phyloP scores from a whole-genome alignment of 1,284 basidiomycete species.

The Malassezia arunalokei region DNA sequence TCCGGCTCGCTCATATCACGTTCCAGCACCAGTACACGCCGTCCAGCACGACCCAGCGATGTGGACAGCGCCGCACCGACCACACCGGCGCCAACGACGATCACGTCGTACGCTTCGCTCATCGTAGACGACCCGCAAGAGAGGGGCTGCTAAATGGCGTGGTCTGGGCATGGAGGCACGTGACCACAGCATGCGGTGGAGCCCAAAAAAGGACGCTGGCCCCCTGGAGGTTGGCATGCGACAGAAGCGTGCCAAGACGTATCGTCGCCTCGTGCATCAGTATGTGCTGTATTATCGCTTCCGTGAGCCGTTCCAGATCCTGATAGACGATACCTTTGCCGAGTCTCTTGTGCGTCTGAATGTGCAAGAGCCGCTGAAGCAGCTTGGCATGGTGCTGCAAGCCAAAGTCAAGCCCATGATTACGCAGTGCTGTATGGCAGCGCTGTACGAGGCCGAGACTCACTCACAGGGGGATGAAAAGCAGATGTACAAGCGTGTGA shows the following conservation, averaged over 20 bases:
- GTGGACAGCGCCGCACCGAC: slow-evolving; percentile 39
- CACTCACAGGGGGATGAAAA: slow-evolving; percentile 14
- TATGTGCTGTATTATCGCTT: slow-evolving; percentile 40
- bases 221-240: slow-evolving; percentile 20
- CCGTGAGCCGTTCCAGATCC: slow-evolving; percentile 40
- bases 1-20: slow-evolving; percentile 80
- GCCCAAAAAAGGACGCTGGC: not conserved
- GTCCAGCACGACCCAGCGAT: slow-evolving; percentile 37
- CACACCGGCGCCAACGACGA: slow-evolving; percentile 43
- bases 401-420: slow-evolving; percentile 39
- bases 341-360: slow-evolving; percentile 28
- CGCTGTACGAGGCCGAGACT: slow-evolving; percentile 31
- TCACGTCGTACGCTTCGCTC: slow-evolving; percentile 19
- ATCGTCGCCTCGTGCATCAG: slow-evolving; percentile 36
- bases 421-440: slow-evolving; percentile 42
- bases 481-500: slow-evolving; percentile 46
- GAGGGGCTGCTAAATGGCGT: no score
- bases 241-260: slow-evolving; percentile 40
- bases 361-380: slow-evolving; percentile 21
- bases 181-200: no score
- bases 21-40: slow-evolving; percentile 50
- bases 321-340: slow-evolving; percentile 34
- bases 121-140: not conserved
- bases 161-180: no score
- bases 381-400: slow-evolving; percentile 27